phyloP scores from a whole-genome alignment of 176 grass and related monocot genomes.

The Aegilops bicornis region DNA sequence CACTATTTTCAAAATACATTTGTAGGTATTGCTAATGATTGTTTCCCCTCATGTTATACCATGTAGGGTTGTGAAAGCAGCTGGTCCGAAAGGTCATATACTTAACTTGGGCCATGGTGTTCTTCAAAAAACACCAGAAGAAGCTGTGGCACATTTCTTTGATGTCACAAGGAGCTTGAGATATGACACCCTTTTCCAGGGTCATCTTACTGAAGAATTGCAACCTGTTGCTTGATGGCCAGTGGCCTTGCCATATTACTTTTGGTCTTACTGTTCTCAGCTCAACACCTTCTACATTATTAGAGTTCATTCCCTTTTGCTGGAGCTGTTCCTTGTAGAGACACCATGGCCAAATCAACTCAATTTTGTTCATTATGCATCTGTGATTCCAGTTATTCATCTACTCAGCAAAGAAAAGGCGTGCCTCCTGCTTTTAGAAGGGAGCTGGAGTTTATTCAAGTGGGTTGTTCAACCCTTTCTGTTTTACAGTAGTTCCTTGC shows the following conservation, averaged over 20 bases:
- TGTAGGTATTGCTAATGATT: conserved; percentile 17
- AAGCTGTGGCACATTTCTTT: conserved; percentile 96
- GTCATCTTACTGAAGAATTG: conserved; percentile 55
- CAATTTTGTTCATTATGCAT: conserved; percentile 29
- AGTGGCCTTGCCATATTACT: background rate
- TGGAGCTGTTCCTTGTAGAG: conserved; percentile 26
- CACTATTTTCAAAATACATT: conserved; percentile 1
- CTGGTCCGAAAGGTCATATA: conserved; percentile 85
- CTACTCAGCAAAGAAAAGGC: background rate
- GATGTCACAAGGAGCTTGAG: conserved; percentile 84
- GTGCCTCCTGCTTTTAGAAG: background rate
- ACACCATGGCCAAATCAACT: conserved; percentile 25
- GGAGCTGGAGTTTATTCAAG: background rate
- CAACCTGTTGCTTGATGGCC: conserved; percentile 41
- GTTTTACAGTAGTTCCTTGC: conserved; percentile 15
- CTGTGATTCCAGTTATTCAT: background rate
- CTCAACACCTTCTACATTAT: background rate
- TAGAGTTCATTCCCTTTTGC: background rate
- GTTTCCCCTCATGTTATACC: background rate
- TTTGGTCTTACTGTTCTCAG: conserved; percentile 15
- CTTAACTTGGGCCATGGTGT: conserved; percentile 95
- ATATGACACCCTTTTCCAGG: conserved; percentile 84
- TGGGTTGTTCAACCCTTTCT: background rate
- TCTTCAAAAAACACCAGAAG: conserved; percentile 83
- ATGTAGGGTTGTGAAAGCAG: conserved; percentile 85